These are phyloP conservation scores for Phytophthora gonapodyides DNA, from an alignment of 352 stramenopile species.

Conservation along the genomic window DNA sequence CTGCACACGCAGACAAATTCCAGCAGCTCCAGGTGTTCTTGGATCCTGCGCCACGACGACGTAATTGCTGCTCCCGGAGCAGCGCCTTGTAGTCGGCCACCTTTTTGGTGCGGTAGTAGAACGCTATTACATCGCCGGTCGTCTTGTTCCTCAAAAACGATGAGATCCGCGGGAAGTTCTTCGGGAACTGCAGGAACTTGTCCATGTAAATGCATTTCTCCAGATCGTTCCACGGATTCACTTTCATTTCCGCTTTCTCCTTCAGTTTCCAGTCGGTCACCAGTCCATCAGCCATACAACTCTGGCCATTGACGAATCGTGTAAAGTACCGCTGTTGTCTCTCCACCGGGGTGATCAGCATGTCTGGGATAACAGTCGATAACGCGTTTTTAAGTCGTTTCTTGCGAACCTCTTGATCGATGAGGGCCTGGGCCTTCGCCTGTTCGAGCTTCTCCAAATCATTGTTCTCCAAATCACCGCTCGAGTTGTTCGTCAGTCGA, in stretches of 20 bases:
- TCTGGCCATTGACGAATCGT: slow-evolving; percentile 58
- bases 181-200: slow-evolving; percentile 98
- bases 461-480: slow-evolving; percentile 66
- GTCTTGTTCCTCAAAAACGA: slow-evolving; percentile 95
- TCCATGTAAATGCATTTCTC: slow-evolving; percentile 99
- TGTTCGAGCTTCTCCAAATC: slow-evolving; percentile 87
- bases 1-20: slow-evolving; percentile 81
- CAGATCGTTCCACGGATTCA: slow-evolving; percentile 97
- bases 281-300: slow-evolving; percentile 68
- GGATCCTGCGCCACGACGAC: slow-evolving; percentile 75
- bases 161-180: slow-evolving; percentile 98
- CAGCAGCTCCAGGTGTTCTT: slow-evolving; percentile 92
- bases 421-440: slow-evolving; percentile 67
- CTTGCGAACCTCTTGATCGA: slow-evolving; percentile 83
- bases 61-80: slow-evolving; percentile 88
- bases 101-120: slow-evolving; percentile 99
- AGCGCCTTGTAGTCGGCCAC: slow-evolving; percentile 97
- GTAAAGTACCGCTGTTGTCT: slow-evolving; percentile 58
- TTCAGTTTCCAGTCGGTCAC: slow-evolving; percentile 65
- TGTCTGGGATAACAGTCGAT: slow-evolving; percentile 83
- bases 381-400: slow-evolving; percentile 86
- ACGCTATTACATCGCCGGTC: slow-evolving; percentile 96
- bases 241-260: slow-evolving; percentile 71
- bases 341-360: slow-evolving; percentile 71
- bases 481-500: slow-evolving; percentile 88